phyloP scores from a whole-genome alignment of 176 grass and related monocot genomes.

The Eleusine coracana region DNA sequence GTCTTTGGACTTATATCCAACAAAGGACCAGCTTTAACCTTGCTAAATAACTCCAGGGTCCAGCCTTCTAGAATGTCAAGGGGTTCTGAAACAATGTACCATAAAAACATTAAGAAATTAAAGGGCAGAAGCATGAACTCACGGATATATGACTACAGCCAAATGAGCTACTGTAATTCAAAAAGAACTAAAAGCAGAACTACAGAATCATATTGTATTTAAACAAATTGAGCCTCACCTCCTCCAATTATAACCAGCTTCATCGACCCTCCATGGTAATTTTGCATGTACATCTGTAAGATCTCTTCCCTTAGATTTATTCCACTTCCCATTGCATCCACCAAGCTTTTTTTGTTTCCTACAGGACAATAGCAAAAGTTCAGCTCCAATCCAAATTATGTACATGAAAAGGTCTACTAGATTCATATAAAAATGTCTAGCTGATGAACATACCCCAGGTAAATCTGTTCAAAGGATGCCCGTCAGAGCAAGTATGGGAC shows the following conservation, averaged over 20 bases:
- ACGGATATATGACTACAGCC: slow-evolving; percentile 20
- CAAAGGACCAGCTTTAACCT: slow-evolving; percentile 75
- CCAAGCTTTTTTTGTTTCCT: slow-evolving; percentile 99
- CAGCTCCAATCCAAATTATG: slow-evolving; percentile 32
- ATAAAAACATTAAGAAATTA: slow-evolving; percentile 35
- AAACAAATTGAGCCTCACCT: slow-evolving; percentile 54
- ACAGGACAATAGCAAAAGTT: slow-evolving; percentile 44
- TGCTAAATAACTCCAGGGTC: slow-evolving; percentile 88
- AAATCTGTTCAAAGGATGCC: slow-evolving; percentile 94
- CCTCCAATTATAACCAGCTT: slow-evolving; percentile 93
- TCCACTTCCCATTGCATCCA: slow-evolving; percentile 81
- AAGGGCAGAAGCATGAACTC: slow-evolving; percentile 26
- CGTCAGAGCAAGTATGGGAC: slow-evolving; percentile 73
- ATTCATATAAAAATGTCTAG: not conserved
- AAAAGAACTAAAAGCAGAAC: not conserved
- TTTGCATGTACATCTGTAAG: slow-evolving; percentile 68
- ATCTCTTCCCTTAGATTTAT: slow-evolving; percentile 92
- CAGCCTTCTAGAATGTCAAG: slow-evolving; percentile 84
- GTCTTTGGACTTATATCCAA: slow-evolving; percentile 60
- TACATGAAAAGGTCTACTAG: slow-evolving; percentile 1
- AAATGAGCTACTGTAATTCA: not conserved
- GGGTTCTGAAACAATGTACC: slow-evolving; percentile 64
- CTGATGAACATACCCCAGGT: slow-evolving; percentile 77
- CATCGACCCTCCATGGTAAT: slow-evolving; percentile 91
- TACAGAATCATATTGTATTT: not conserved